Base-by-base conservation (phyloP, 352 stramenopile species). In the Phytophthora europaea region DNA sequence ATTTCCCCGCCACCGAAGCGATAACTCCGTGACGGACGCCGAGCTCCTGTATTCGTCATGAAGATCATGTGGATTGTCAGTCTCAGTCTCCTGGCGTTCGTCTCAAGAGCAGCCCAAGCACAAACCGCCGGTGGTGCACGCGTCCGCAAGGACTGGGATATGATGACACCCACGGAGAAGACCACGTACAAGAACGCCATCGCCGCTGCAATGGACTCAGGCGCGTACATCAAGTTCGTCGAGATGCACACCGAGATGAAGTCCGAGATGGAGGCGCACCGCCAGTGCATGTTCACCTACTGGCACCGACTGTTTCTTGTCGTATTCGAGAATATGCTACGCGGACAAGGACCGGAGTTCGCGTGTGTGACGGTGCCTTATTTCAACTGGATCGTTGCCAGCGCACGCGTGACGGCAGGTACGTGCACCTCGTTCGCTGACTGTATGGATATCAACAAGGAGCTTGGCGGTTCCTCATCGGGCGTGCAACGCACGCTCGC, bases 291-390 rank as follows among this genome's bases (percentile, higher is more conserved):
- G 83, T 95, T 95, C 67, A 81, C 91, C 43, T 94, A 93, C 77
- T 97, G 90, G 90, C 88, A 95, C 56, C 86, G 88, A 15, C 65
- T 82, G 2, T 75, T 95, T 6, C 76, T 97, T 0, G 40, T 85
- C 0, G 84, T 43, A 3, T 97, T 92, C 59, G 90, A 97, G 65
- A 97, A 95, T 70, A 95, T 97, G 87, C 72, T 97, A 4, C 90
- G 89, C 15, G 78, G 65, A 0, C 82, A 93, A 65, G 84, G 79
- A 9, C 2, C 67, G 0, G 51, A 69, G 4, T 96, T 80, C 47
- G 85, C 78, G 4, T 97, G 90, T 65, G 75, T 96, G 54, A 96
- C 89, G 18, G 50, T 97, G 13, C 90, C 89, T 9, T 95, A 94
- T 69, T 94, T 86, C 67, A 90, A 97, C 67, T 93, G 82, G 74